Percentiles rank a stretch among this genome's conserved stretches.
phyloP scores from a whole-genome alignment of 371 early-diverging fungal genomes.

The Circinella minor region DNA sequence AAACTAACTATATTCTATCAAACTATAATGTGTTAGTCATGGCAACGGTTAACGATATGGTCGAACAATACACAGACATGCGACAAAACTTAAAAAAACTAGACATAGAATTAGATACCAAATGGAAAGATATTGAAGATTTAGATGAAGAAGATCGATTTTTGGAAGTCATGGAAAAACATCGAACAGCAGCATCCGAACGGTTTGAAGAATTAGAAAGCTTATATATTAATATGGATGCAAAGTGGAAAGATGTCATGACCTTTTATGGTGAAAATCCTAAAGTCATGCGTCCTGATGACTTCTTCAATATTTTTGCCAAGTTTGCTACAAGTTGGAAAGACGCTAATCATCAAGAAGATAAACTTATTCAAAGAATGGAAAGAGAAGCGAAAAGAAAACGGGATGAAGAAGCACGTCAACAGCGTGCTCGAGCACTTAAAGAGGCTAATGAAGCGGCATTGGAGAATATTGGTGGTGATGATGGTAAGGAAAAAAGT shows the following conservation, averaged over 20 bases:
- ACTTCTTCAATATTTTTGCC: slow-evolving; percentile 37
- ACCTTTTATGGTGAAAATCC: slow-evolving; percentile 42
- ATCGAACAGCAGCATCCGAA: slow-evolving; percentile 30
- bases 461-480: background rate
- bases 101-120: slow-evolving; percentile 21
- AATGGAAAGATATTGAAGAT: slow-evolving; percentile 23
- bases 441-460: slow-evolving; percentile 1
- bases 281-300: slow-evolving; percentile 39
- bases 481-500: background rate
- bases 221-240: slow-evolving; percentile 50
- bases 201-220: slow-evolving; percentile 47
- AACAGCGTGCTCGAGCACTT: slow-evolving; percentile 19
- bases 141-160: slow-evolving; percentile 38
- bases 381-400: slow-evolving; percentile 39
- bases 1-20: background rate
- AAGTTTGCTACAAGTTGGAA: slow-evolving; percentile 32
- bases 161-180: slow-evolving; percentile 39
- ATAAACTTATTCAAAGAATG: slow-evolving; percentile 27
- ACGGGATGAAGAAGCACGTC: slow-evolving; percentile 31
- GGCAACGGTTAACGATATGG: slow-evolving; percentile 34
- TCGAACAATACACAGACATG: slow-evolving; percentile 34
- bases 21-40: slow-evolving; percentile 14
- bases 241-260: slow-evolving; percentile 51
- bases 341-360: slow-evolving; percentile 33
- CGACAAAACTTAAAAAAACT: slow-evolving; percentile 26